Evolutionary conservation across 208 protist genomes (phyloP), one percentile per base, ranked within the genome.

Genomic region (Leishmania aethiopica): DNA sequence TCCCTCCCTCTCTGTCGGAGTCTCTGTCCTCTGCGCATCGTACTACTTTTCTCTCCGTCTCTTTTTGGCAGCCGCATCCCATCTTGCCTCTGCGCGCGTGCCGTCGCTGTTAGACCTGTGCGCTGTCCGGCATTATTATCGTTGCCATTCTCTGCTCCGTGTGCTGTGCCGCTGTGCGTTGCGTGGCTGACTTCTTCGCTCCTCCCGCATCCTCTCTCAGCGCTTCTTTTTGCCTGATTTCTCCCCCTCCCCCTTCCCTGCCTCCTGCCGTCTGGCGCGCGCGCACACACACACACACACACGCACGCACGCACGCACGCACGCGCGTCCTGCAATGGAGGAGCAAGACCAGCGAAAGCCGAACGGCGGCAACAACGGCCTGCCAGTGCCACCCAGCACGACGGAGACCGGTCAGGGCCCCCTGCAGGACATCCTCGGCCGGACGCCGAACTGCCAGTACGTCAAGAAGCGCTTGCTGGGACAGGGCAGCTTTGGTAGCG

Each of bases 401-500:
- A 86, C 83, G 49, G 84, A 88, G 28, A 78, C 79, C 4, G 86
- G 71, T 10, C 67, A 77, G 32, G 89, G 93, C 71, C 93, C 93
- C 7, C 84, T 97, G n/a, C 88, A 92, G 64, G 89, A 86, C 42
- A 92, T 97, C 72, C 86, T 97, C 6, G 93, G 93, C 78, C 87
- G 90, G 5, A 84, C 75, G 71, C 80, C 87, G 32, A 89, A 92
- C 53, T 94, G 88, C 78, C 88, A 91, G 57, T 97, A 96, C 75
- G 80, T 95, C 4, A 96, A 97, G 84, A 91, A 96, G 75, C 97
- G 95, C 55, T 78, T 96, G 25, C 92, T 99, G 11, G 97, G 97
- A 17, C 98, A 99, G 82, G 97, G 97, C 7, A 95, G 91, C 75
- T 99, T 98, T 83, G 97, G 97, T 69, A 96, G 86, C 59, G 96